A percentile compares a stretch with the other conserved stretches of the same genome.
Evolutionary conservation across 192 early-diverging fungal genomes (phyloP).

Genomic region (Coemansia javaensis): DNA sequence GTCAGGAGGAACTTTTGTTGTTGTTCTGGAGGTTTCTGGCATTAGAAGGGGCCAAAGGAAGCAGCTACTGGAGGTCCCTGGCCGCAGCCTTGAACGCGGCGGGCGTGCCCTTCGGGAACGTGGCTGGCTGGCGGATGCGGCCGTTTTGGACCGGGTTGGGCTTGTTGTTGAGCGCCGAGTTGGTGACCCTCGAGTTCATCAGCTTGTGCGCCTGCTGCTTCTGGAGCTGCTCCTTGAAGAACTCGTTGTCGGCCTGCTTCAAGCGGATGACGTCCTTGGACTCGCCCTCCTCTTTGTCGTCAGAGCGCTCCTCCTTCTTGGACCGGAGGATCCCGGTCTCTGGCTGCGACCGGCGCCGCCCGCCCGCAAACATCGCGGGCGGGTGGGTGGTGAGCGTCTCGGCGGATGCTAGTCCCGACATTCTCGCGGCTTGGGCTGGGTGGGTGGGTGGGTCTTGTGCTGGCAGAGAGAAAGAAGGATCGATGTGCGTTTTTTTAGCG

Average conservation of each 20-base stretch:
- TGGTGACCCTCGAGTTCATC: conserved; percentile 10
- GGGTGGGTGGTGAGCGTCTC: conserved; percentile 10
- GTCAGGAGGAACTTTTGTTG: no score
- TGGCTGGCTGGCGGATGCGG: conserved; percentile 28
- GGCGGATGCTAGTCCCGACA: not conserved
- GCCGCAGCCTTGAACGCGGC: conserved; percentile 24
- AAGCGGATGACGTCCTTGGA: conserved; percentile 24
- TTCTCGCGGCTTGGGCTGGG: no score
- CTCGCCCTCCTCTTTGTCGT: conserved; percentile 24
- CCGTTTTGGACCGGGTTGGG: conserved; percentile 12
- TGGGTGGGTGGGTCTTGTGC: no score
- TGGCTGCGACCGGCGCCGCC: conserved; percentile 32
- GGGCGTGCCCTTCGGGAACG: conserved; percentile 27
- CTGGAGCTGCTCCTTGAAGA: conserved; percentile 13
- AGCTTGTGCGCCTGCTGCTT: conserved; percentile 15
- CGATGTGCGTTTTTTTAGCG: no score
- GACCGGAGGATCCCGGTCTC: not conserved
- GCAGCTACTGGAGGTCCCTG: conserved; percentile 14
- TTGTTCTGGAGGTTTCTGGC: no score
- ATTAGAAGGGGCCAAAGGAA: no score
- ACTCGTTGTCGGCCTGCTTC: conserved; percentile 18
- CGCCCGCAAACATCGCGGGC: conserved; percentile 20
- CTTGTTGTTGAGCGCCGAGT: conserved; percentile 15
- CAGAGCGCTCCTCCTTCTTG: conserved; percentile 6
- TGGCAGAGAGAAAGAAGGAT: no score